Percentiles rank a stretch among this genome's conserved stretches.
phyloP scores from a whole-genome alignment of 2,329 filamentous ascomycete species.

The Colletotrichum nymphaeae region DNA sequence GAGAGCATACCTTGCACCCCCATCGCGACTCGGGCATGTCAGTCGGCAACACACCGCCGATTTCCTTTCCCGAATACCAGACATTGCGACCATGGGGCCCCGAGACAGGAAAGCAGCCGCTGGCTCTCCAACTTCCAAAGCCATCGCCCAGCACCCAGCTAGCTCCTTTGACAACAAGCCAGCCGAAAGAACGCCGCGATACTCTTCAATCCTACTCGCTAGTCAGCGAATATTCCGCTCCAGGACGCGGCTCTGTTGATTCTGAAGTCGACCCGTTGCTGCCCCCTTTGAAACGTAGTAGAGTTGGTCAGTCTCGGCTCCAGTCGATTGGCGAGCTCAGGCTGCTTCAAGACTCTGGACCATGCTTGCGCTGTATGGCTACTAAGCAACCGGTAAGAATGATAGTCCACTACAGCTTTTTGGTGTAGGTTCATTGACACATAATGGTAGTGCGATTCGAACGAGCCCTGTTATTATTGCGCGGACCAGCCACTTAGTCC shows the following conservation, averaged over 20 bases:
- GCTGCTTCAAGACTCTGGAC: slow-evolving; percentile 58
- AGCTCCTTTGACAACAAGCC: slow-evolving; percentile 48
- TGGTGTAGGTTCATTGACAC: neutral
- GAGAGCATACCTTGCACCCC: slow-evolving; percentile 54
- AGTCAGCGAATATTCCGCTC: slow-evolving; percentile 49
- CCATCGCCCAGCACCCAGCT: slow-evolving; percentile 47
- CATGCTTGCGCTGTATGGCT: slow-evolving; percentile 64
- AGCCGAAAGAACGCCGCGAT: slow-evolving; percentile 53
- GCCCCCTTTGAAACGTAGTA: slow-evolving; percentile 65
- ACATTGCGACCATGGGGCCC: slow-evolving; percentile 46
- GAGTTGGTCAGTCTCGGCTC: slow-evolving; percentile 63
- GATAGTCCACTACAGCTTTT: neutral
- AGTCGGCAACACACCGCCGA: slow-evolving; percentile 49
- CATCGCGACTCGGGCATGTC: slow-evolving; percentile 59
- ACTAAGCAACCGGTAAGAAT: slow-evolving; percentile 57
- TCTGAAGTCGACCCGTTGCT: slow-evolving; percentile 63
- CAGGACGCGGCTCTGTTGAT: slow-evolving; percentile 55
- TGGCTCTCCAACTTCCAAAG: slow-evolving; percentile 54
- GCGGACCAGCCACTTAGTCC: slow-evolving; percentile 49
- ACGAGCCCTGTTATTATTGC: slow-evolving; percentile 61
- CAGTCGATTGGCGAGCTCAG: slow-evolving; percentile 68
- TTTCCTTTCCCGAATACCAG: slow-evolving; percentile 49
- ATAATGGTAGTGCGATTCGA: slow-evolving; percentile 61
- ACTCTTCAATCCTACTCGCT: slow-evolving; percentile 54
- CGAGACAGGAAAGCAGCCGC: slow-evolving; percentile 41